Evolutionary conservation across 768 basidiomycete genomes (phyloP).

Genomic region (Chiua virens): DNA sequence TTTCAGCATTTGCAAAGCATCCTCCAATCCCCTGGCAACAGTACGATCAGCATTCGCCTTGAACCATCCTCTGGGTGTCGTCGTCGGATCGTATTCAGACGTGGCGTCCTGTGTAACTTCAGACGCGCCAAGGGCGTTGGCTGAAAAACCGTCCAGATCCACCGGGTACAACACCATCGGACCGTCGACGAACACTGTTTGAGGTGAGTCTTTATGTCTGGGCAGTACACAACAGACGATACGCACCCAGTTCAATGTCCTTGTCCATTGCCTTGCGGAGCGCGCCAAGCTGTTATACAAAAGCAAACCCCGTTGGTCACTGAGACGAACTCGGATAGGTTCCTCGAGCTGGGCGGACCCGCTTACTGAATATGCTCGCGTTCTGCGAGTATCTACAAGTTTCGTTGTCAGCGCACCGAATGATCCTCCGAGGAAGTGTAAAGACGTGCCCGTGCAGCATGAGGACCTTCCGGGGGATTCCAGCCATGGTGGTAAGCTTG

Average conservation of each 20-base stretch:
- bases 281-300: slow-evolving; percentile 56
- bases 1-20: slow-evolving; percentile 52
- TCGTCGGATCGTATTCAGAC: slow-evolving; percentile 53
- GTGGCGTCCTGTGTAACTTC: slow-evolving; percentile 29
- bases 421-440: background rate
- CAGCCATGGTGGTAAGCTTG: slow-evolving; percentile 13
- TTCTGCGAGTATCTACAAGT: slow-evolving; percentile 67
- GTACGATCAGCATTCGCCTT: slow-evolving; percentile 52
- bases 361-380: slow-evolving; percentile 66
- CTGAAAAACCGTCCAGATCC: slow-evolving; percentile 45
- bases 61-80: slow-evolving; percentile 75
- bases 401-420: background rate
- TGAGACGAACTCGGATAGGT: background rate
- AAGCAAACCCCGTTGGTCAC: background rate
- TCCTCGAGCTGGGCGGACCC: slow-evolving; percentile 42
- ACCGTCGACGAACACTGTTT: slow-evolving; percentile 70
- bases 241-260: slow-evolving; percentile 62
- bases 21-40: slow-evolving; percentile 54
- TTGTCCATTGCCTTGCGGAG: slow-evolving; percentile 68
- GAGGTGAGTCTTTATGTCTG: background rate
- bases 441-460: slow-evolving; percentile 46
- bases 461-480: slow-evolving; percentile 37
- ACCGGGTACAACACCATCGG: slow-evolving; percentile 66
- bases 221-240: background rate
- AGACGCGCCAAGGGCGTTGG: slow-evolving; percentile 37